Percentiles rank a stretch among this genome's conserved stretches.
Evolutionary conservation across 2,329 filamentous ascomycete species (phyloP).

Genomic region (Pseudonectria foliicola): DNA sequence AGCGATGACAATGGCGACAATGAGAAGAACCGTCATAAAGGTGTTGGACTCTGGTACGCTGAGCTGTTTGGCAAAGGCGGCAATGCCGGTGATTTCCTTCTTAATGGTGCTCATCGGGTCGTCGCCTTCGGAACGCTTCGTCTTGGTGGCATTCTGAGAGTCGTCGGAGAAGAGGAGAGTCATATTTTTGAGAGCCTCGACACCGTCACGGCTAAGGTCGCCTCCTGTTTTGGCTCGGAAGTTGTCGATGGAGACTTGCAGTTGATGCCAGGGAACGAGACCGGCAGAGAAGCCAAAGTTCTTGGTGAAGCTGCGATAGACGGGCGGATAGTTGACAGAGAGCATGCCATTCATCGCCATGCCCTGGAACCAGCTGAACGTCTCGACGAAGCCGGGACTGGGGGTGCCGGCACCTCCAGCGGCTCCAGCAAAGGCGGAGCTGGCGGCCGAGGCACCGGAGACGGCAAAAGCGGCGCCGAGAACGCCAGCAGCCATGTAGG

Average conservation of each 20-base stretch:
- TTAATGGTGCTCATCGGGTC: conserved; percentile 21
- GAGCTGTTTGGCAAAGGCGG: conserved; percentile 76
- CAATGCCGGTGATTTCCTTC: conserved; percentile 55
- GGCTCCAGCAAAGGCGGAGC: conserved; percentile 48
- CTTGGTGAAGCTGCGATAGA: conserved; percentile 83
- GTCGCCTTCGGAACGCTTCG: conserved; percentile 43
- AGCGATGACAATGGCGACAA: conserved; percentile 82
- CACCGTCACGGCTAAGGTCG: conserved; percentile 74
- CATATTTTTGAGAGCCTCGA: conserved; percentile 65
- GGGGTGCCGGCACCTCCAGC: conserved; percentile 52
- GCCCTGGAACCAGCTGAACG: conserved; percentile 84
- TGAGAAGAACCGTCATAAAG: conserved; percentile 88
- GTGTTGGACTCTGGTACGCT: conserved; percentile 82
- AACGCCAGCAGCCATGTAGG: conserved; percentile 76
- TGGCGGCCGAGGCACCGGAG: conserved; percentile 63
- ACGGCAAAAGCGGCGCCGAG: conserved; percentile 76
- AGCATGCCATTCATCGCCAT: conserved; percentile 97
- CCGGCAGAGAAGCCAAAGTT: conserved; percentile 93
- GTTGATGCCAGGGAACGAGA: conserved; percentile 70
- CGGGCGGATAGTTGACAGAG: conserved; percentile 76
- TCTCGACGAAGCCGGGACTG: conserved; percentile 79
- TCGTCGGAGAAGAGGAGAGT: conserved; percentile 66
- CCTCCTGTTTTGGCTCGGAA: conserved; percentile 79
- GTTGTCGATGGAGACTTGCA: conserved; percentile 76
- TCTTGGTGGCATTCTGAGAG: conserved; percentile 31